Base-by-base conservation (phyloP, 192 early-diverging fungal species). In the Podila epigama region DNA sequence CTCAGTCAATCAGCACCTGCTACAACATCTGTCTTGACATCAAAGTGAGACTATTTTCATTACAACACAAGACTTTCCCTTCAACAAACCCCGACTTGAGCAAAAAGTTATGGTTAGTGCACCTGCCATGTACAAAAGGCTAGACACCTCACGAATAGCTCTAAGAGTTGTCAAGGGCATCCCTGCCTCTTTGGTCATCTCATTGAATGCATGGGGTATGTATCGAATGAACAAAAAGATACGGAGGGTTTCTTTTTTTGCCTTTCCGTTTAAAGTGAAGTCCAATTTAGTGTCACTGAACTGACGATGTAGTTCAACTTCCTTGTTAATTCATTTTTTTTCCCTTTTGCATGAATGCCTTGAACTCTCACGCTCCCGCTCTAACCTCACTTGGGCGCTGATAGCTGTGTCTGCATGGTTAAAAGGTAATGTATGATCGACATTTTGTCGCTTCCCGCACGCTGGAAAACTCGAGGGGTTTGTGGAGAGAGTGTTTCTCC, bases 361-460 rank as follows among this genome's bases (percentile, higher is more conserved):
- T n/a, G n/a, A n/a, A n/a, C 41, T 60, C 25, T 41, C 35, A 5
- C 40, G n/a, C n/a, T n/a, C n/a, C n/a, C n/a, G n/a, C n/a, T n/a
- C n/a, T n/a, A n/a, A n/a, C n/a, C n/a, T 39, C 22, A 20, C 9
- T 11, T 40, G 50, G 25, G 22, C 12, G 28, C 27, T 10, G 32
- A n/a, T 37, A 77, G 73, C 73, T 11, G 64, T 77, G 13, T 77
- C 73, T 34, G 73, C 73, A 16, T 77, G 73, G 73, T 66, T 77
- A 3, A 77, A 77, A 68, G 71, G 71, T 75, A 68, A 12, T 34
- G n/a, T 2, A 35, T 16, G 22, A 12, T 32, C 25, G 25, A 16
- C 39, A 27, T 27, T 27, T 5, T n/a, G n/a, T n/a, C n/a, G n/a
- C n/a, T n/a, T n/a, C n/a, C n/a, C n/a, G n/a, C n/a, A n/a, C n/a